phyloP scores from a whole-genome alignment of 352 stramenopile species.

The Blastocystis sp. region DNA sequence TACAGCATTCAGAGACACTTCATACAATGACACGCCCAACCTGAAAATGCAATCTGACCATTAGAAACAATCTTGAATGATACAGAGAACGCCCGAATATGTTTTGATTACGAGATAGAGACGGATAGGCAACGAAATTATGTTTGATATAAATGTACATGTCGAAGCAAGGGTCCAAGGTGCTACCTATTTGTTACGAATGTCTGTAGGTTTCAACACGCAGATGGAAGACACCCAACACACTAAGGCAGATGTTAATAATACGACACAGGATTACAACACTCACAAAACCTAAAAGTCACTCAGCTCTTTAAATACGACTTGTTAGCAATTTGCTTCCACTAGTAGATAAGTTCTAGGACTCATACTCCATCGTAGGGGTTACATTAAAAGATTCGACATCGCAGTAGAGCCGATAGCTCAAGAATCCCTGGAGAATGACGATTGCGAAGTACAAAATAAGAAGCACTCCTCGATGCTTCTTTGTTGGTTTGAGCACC shows the following conservation, averaged over 20 bases:
- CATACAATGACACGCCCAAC: neutral
- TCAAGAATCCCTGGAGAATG: neutral
- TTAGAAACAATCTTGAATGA: neutral
- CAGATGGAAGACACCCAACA: slow-evolving; percentile 21
- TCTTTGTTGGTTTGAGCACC: slow-evolving; percentile 42
- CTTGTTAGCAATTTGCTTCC: neutral
- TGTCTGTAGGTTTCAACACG: neutral
- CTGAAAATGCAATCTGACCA: neutral
- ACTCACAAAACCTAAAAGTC: neutral
- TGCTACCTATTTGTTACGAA: neutral
- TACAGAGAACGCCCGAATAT: neutral
- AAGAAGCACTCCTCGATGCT: slow-evolving; percentile 16
- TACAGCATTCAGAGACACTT: slow-evolving; percentile 19
- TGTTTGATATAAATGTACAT: slow-evolving; percentile 7
- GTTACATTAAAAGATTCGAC: neutral
- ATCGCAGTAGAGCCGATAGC: neutral
- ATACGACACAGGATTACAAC: neutral
- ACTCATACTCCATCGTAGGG: neutral
- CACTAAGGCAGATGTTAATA: neutral
- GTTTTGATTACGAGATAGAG: neutral
- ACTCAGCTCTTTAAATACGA: neutral
- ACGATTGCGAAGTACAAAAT: slow-evolving; percentile 1
- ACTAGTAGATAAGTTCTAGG: neutral
- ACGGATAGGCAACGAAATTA: neutral
- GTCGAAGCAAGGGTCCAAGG: slow-evolving; percentile 52